phyloP scores from a whole-genome alignment of 371 early-diverging fungal species.

The Gilbertella persicaria region DNA sequence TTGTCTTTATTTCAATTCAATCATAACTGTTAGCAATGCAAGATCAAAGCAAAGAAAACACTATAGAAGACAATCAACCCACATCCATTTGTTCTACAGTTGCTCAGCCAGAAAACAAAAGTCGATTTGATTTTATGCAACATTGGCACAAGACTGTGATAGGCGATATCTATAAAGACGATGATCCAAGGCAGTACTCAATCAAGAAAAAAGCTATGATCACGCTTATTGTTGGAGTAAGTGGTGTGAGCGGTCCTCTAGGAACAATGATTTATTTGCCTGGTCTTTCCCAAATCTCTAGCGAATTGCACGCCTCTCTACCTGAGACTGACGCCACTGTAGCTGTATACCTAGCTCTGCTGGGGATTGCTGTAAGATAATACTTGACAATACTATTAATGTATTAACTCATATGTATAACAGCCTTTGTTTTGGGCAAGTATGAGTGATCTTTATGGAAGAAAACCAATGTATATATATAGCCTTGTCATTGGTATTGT shows the following conservation, averaged over 20 bases:
- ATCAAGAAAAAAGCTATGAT: slow-evolving; percentile 32
- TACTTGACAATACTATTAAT: background rate
- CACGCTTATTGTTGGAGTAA: slow-evolving; percentile 20
- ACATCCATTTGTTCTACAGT: too few species aligned
- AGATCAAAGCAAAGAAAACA: too few species aligned
- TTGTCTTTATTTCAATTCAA: too few species aligned
- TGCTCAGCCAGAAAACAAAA: background rate
- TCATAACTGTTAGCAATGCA: too few species aligned
- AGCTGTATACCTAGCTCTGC: slow-evolving; percentile 30
- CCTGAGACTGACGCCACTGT: slow-evolving; percentile 34
- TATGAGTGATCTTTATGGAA: slow-evolving; percentile 61
- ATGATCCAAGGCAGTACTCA: slow-evolving; percentile 37
- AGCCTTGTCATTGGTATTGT: slow-evolving; percentile 55
- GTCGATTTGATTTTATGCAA: background rate
- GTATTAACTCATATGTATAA: background rate
- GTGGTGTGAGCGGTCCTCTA: slow-evolving; percentile 31
- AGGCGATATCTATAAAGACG: slow-evolving; percentile 16
- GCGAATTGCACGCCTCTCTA: slow-evolving; percentile 28
- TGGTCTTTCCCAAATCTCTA: slow-evolving; percentile 29
- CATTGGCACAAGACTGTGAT: background rate
- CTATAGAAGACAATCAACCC: too few species aligned
- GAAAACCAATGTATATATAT: slow-evolving; percentile 60
- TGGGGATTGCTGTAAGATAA: slow-evolving; percentile 26
- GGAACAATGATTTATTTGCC: slow-evolving; percentile 45
- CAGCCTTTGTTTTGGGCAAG: slow-evolving; percentile 66